Evolutionary conservation across 208 protist species (phyloP).

Genomic region (Tritrichomonas musculus): DNA sequence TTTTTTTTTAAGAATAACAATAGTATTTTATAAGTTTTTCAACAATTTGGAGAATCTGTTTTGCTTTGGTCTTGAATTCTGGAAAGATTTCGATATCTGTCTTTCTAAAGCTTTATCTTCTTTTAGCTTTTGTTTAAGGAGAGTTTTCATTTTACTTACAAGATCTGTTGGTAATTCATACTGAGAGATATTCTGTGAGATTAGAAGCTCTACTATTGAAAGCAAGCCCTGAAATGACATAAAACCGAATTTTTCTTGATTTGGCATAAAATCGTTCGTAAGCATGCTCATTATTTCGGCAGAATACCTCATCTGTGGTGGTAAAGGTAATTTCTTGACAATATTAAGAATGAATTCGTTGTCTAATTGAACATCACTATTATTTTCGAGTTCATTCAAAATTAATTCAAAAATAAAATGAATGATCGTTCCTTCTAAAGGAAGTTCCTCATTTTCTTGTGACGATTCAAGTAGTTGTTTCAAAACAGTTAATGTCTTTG

Average conservation of each 20-base stretch:
- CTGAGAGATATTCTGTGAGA: background rate
- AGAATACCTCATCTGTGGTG: background rate
- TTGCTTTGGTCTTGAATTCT: background rate
- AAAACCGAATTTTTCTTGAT: background rate
- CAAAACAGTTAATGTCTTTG: background rate
- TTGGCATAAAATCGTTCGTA: background rate
- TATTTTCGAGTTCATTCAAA: background rate
- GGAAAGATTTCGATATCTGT: background rate
- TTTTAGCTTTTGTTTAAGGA: background rate
- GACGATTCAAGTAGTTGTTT: background rate
- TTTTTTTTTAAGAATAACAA: no score
- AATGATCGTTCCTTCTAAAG: background rate
- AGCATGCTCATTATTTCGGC: background rate
- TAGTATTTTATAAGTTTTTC: no score
- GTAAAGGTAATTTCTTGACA: background rate
- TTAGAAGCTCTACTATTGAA: background rate
- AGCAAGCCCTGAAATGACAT: background rate
- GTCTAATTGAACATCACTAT: no score
- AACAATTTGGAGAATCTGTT: background rate
- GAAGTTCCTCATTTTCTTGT: background rate
- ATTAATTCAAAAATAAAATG: background rate
- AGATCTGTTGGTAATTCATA: background rate
- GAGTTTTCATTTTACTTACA: background rate
- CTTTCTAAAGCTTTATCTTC: background rate
- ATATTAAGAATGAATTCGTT: background rate